phyloP scores from a whole-genome alignment of 1,284 basidiomycete genomes.

The Trichosporon sp. region DNA sequence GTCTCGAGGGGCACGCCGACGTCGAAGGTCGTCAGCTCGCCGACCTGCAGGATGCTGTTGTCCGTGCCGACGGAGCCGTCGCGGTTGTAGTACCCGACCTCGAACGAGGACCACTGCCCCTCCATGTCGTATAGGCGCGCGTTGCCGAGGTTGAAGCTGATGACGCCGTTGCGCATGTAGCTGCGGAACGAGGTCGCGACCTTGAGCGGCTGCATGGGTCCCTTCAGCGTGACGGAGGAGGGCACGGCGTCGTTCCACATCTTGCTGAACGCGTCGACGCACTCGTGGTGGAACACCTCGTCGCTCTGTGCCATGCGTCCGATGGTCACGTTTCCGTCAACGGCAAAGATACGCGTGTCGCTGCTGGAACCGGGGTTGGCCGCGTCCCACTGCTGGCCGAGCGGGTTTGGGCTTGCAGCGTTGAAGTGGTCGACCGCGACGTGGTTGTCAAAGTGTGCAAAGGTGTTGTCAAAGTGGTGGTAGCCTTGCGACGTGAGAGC shows the following conservation, averaged over 20 bases:
- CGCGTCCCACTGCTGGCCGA: constrained; percentile 24
- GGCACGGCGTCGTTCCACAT: constrained; percentile 29
- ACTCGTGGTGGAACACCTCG: constrained; percentile 22
- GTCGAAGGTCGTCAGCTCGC: constrained; percentile 19
- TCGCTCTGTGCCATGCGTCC: constrained; percentile 22
- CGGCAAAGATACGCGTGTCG: constrained; percentile 23
- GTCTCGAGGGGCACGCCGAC: constrained; percentile 28
- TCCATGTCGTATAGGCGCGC: constrained; percentile 24
- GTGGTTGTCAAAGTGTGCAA: constrained; percentile 28
- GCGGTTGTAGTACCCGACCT: constrained; percentile 21
- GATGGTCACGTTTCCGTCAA: constrained; percentile 25
- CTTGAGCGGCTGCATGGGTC: constrained; percentile 21
- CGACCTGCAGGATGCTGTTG: constrained; percentile 3
- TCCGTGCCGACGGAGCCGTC: constrained; percentile 20
- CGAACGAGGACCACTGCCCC: constrained; percentile 22
- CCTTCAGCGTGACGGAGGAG: constrained; percentile 13
- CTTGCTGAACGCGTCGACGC: constrained; percentile 17
- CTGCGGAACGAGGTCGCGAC: constrained; percentile 8
- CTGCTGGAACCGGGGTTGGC: constrained; percentile 15
- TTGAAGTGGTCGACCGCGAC: constrained; percentile 25
- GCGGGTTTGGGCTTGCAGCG: constrained; percentile 17
- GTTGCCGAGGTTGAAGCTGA: constrained; percentile 6
- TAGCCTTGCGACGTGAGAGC: constrained; percentile 14
- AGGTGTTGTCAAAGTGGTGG: constrained; percentile 24
- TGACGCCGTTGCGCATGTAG: constrained; percentile 19